Conservation (phyloP, 225 moss, liverwort and hornwort genomes). For the Polytrichum formosum region DNA sequence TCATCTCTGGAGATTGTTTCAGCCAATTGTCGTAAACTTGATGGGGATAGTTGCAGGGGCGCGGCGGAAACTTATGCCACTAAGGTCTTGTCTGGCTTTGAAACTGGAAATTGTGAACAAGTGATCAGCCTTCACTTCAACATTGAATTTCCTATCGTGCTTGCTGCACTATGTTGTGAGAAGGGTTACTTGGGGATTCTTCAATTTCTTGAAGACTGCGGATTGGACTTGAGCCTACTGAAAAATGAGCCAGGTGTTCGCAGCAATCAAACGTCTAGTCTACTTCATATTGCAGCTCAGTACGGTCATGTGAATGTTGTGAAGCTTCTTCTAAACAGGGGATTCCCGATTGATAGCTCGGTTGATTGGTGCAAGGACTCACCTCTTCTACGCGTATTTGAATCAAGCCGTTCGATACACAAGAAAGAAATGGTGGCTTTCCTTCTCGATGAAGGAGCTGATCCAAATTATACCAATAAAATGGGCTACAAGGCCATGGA, state of each 20-base stretch:
- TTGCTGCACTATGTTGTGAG: conserved; percentile 3
- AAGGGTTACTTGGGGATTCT: conserved; percentile 1
- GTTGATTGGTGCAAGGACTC: neutral
- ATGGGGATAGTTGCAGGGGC: no score
- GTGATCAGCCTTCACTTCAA: conserved; percentile 4
- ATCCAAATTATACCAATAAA: neutral
- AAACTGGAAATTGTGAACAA: conserved; percentile 3
- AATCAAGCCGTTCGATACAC: neutral
- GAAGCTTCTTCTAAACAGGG: neutral
- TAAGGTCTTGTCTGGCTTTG: conserved; percentile 2
- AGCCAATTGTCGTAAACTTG: no score
- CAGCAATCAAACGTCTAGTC: neutral
- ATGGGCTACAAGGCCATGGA: neutral
- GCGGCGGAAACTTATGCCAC: neutral
- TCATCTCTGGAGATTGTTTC: no score
- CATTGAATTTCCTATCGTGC: conserved; percentile 5
- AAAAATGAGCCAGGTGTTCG: neutral
- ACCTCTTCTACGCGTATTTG: neutral
- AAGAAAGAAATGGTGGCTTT: conserved; percentile 1
- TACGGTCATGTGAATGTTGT: neutral
- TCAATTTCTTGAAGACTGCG: neutral
- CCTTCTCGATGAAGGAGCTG: neutral
- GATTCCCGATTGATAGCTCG: neutral
- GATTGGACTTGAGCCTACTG: neutral
- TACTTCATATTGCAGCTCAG: neutral